Conservation (phyloP, 352 stramenopile species). For the Pseudoperonospora humuli region DNA sequence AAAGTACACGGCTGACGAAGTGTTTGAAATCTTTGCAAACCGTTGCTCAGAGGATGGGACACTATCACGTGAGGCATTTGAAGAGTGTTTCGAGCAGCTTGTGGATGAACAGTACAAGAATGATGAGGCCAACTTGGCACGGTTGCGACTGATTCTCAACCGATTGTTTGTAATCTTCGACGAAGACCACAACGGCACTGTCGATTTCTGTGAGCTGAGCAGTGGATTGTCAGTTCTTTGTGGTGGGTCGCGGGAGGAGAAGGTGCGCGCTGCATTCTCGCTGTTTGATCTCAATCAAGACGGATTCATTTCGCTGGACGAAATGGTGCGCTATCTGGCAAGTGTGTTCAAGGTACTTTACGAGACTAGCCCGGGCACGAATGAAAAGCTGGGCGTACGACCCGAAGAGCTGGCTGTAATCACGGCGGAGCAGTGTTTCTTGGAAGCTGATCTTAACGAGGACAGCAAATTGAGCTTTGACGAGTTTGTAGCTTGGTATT, state of each 20-base stretch:
- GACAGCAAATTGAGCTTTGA: conserved; percentile 80
- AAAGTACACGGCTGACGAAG: conserved; percentile 69
- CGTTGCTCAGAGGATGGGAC: conserved; percentile 70
- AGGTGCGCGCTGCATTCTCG: conserved; percentile 78
- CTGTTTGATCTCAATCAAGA: conserved; percentile 86
- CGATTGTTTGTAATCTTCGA: conserved; percentile 81
- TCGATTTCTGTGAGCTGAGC: conserved; percentile 83
- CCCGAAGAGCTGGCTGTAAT: conserved; percentile 69
- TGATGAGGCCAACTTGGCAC: conserved; percentile 51
- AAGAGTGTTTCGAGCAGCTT: conserved; percentile 78
- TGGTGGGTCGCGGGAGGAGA: conserved; percentile 71
- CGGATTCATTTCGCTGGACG: conserved; percentile 78
- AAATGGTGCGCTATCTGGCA: conserved; percentile 82
- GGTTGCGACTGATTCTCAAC: conserved; percentile 65
- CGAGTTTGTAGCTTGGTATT: conserved; percentile 84
- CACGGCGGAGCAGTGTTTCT: conserved; percentile 80
- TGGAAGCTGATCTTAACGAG: conserved; percentile 74
- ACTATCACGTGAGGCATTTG: conserved; percentile 73
- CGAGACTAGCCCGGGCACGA: conserved; percentile 59
- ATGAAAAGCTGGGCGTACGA: conserved; percentile 44
- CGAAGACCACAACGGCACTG: conserved; percentile 55
- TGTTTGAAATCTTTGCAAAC: conserved; percentile 85
- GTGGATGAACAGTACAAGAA: conserved; percentile 75
- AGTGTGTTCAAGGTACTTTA: conserved; percentile 86
- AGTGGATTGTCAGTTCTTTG: conserved; percentile 79